Evolutionary conservation across 495 filamentous ascomycete species (phyloP).

Genomic region (Clohesyomyces aquaticus): DNA sequence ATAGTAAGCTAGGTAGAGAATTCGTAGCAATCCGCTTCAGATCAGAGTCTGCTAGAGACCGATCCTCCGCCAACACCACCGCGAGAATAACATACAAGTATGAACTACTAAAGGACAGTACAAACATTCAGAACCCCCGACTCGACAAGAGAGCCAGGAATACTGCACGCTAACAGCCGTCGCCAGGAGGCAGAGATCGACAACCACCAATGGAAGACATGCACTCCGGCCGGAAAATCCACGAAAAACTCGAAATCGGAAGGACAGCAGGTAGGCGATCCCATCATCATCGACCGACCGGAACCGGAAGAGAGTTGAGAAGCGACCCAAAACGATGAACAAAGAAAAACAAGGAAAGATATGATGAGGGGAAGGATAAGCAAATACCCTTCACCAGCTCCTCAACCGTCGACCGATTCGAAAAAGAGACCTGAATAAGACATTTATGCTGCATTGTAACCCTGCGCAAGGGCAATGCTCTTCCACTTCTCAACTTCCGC

Average conservation of each 20-base stretch:
- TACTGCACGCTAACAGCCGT: conserved; percentile 12
- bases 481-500: conserved; percentile 57
- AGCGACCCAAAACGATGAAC: conserved; percentile 4
- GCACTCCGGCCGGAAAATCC: conserved; percentile 44
- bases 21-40: background rate
- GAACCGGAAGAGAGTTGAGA: conserved; percentile 5
- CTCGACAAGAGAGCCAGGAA: conserved; percentile 3
- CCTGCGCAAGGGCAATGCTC: conserved; percentile 34
- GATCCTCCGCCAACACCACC: too few relatives aligned
- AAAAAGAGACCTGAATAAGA: conserved; percentile 9
- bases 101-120: conserved; percentile 15
- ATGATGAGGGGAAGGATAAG: conserved; percentile 18
- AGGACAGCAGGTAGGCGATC: conserved; percentile 5
- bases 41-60: too few relatives aligned
- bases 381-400: conserved; percentile 36
- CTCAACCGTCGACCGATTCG: conserved; percentile 16
- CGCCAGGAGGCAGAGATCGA: conserved; percentile 44
- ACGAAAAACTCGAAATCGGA: conserved; percentile 22
- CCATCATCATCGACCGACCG: conserved; percentile 10
- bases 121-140: conserved; percentile 6
- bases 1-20: background rate
- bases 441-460: conserved; percentile 31
- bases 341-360: conserved; percentile 31
- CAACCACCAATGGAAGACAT: conserved; percentile 45
- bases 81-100: background rate